Evolutionary conservation across 495 filamentous ascomycete genomes (phyloP).

Genomic region (Talaromyces liani): DNA sequence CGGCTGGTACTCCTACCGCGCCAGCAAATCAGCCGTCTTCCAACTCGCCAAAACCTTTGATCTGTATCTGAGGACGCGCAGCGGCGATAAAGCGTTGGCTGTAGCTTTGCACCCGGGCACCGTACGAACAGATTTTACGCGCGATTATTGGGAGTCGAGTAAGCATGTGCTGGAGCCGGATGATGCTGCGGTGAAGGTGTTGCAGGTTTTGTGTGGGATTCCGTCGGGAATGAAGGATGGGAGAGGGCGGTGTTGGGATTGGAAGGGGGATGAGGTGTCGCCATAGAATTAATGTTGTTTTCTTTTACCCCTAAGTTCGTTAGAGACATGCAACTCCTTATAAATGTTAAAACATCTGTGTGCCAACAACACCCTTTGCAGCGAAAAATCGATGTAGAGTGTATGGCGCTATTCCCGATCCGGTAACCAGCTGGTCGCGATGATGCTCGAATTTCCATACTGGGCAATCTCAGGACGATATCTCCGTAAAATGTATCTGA

Average conservation of each 20-base stretch:
- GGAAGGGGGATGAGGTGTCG: constrained; percentile 61
- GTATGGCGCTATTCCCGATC: not conserved
- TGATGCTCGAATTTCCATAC: not conserved
- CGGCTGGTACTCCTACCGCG: constrained; percentile 72
- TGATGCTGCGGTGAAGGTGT: constrained; percentile 53
- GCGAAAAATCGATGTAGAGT: not conserved
- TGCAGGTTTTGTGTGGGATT: constrained; percentile 43
- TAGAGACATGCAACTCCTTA: not conserved
- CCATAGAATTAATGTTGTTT: constrained; percentile 34
- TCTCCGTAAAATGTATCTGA: not conserved
- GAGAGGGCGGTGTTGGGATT: constrained; percentile 70
- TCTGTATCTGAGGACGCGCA: constrained; percentile 47
- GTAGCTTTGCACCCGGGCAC: constrained; percentile 78
- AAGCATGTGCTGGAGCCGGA: constrained; percentile 53
- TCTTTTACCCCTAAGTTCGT: not conserved
- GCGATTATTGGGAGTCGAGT: constrained; percentile 60
- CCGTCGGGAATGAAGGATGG: constrained; percentile 28
- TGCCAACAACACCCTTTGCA: not conserved
- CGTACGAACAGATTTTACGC: constrained; percentile 66
- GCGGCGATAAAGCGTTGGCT: constrained; percentile 52
- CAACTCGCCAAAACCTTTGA: constrained; percentile 66
- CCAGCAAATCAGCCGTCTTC: constrained; percentile 66
- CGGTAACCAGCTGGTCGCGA: not conserved
- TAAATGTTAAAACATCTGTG: not conserved
- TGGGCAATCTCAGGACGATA: not conserved